Percentiles rank a stretch among this genome's conserved stretches.
Evolutionary conservation across 352 stramenopile genomes (phyloP).

Genomic region (Phytophthora meadii): DNA sequence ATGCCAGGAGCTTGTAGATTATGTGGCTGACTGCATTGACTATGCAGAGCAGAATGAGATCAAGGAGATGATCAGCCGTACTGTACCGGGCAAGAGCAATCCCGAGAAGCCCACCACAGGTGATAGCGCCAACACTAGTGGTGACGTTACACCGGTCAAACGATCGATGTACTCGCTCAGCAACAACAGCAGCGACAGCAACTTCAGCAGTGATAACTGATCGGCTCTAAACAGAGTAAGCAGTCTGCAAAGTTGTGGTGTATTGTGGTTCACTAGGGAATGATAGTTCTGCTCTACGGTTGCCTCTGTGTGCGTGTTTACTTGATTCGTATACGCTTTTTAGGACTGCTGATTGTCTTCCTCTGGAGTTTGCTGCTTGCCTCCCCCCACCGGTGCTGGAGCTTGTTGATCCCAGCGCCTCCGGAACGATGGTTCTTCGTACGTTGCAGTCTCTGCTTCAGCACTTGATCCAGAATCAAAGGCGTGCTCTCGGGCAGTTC

Average conservation of each 20-base stretch:
- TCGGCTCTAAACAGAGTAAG: constrained; percentile 15
- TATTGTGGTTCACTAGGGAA: constrained; percentile 12
- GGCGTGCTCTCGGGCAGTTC: constrained; percentile 6
- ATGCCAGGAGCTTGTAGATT: constrained; percentile 88
- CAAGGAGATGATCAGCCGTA: constrained; percentile 37
- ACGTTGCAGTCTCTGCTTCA: constrained; percentile 4
- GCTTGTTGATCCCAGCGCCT: constrained; percentile 21
- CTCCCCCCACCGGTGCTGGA: constrained; percentile 3
- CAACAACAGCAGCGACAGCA: constrained; percentile 66
- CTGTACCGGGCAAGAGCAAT: constrained; percentile 35
- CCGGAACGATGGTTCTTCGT: constrained; percentile 14
- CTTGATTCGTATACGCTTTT: constrained; percentile 2
- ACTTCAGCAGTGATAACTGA: constrained; percentile 46
- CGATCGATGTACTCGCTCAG: constrained; percentile 63
- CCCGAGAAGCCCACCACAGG: constrained; percentile 26
- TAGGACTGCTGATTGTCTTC: too few relatives aligned
- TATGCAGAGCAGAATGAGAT: constrained; percentile 75
- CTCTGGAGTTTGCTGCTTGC: constrained; percentile 7
- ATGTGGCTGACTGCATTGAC: constrained; percentile 76
- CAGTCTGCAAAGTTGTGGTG: constrained; percentile 10
- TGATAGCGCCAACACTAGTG: constrained; percentile 33
- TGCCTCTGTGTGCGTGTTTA: constrained; percentile 1
- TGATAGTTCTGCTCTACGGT: constrained; percentile 19
- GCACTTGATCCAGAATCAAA: constrained; percentile 3
- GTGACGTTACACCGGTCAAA: constrained; percentile 51